Evolutionary conservation across 257 asterid genomes (phyloP).

Genomic region (Nicotiana undulata): DNA sequence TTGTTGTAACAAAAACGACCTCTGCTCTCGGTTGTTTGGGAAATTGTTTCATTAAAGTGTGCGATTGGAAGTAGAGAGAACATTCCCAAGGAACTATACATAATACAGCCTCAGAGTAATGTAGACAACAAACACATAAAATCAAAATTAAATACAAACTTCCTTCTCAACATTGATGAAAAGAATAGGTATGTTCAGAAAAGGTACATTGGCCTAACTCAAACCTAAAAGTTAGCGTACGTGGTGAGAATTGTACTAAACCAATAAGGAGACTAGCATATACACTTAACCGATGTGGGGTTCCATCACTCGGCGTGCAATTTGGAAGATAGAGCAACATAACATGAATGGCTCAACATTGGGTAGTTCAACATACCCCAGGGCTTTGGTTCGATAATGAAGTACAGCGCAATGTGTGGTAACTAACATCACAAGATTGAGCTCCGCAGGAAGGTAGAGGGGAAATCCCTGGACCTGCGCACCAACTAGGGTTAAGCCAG

Average conservation of each 20-base stretch:
- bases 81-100: not conserved
- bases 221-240: not conserved
- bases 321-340: not conserved
- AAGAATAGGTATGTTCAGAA: not conserved
- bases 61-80: not conserved
- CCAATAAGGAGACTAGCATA: not conserved
- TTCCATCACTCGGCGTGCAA: not conserved
- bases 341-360: not conserved
- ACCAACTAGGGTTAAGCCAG: not conserved
- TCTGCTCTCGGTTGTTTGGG: too few relatives aligned
- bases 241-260: not conserved
- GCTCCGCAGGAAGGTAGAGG: not conserved
- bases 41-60: not conserved
- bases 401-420: not conserved
- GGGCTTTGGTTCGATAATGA: not conserved
- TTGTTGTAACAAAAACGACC: too few relatives aligned
- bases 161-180: not conserved
- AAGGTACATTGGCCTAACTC: not conserved
- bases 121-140: not conserved
- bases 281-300: not conserved
- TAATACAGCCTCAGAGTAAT: not conserved
- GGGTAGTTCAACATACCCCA: not conserved
- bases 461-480: not conserved
- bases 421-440: not conserved
- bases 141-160: not conserved